A percentile compares a stretch with the other conserved stretches of the same genome.
phyloP scores from a whole-genome alignment of 495 filamentous ascomycete genomes.

The Talaromyces borbonicus region DNA sequence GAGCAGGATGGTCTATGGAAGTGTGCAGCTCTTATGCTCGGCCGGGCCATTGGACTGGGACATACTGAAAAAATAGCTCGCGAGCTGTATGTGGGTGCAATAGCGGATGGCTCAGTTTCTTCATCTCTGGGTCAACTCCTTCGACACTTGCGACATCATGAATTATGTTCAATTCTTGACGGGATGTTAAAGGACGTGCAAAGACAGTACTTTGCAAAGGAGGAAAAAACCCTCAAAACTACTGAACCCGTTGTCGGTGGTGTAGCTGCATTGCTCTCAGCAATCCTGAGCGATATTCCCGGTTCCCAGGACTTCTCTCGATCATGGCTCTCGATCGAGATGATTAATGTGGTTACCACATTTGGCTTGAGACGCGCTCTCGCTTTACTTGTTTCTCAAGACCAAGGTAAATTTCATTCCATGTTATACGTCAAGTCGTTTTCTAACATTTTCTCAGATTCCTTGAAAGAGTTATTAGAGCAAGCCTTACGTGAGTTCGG shows the following conservation, averaged over 20 bases:
- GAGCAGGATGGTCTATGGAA: conserved; percentile 42
- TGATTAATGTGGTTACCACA: conserved; percentile 51
- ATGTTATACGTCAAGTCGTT: background rate
- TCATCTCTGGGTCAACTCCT: conserved; percentile 34
- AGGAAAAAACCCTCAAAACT: conserved; percentile 6
- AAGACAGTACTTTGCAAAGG: conserved; percentile 35
- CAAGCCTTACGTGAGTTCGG: conserved; percentile 64
- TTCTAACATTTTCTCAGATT: conserved; percentile 22
- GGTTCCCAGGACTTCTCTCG: conserved; percentile 42
- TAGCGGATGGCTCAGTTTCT: conserved; percentile 23
- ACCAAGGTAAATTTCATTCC: conserved; percentile 32
- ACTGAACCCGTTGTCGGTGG: conserved; percentile 18
- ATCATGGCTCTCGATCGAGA: conserved; percentile 53
- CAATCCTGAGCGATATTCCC: conserved; percentile 23
- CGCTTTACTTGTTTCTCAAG: conserved; percentile 47
- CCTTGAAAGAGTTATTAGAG: conserved; percentile 49
- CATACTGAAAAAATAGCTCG: conserved; percentile 58
- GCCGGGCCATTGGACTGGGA: conserved; percentile 60
- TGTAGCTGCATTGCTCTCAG: conserved; percentile 32
- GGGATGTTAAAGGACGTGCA: conserved; percentile 50
- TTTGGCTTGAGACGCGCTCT: conserved; percentile 56
- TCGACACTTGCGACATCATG: conserved; percentile 37
- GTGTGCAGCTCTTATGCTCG: conserved; percentile 49
- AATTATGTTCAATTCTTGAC: conserved; percentile 50
- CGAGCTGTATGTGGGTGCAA: conserved; percentile 34